These are phyloP conservation scores for Phoma herbarum DNA, from an alignment of 2,329 filamentous ascomycete genomes.

Conservation along the genomic window DNA sequence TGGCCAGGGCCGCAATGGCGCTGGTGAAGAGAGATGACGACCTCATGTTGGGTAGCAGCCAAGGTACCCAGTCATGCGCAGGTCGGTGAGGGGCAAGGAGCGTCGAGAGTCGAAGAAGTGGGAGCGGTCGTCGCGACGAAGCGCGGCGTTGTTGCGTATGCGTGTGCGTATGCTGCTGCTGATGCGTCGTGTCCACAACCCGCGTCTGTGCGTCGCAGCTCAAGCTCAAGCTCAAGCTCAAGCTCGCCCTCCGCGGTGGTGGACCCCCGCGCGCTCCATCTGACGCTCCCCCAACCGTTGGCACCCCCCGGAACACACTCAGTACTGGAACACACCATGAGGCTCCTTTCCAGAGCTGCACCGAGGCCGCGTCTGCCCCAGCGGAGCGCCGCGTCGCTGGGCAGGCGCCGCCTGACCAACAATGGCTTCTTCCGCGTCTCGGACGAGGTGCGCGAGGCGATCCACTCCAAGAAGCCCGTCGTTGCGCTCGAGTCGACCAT, in stretches of 20 bases:
- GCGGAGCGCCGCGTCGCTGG: slow-evolving; percentile 7
- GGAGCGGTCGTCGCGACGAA: slow-evolving; percentile 16
- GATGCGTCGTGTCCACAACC: slow-evolving; percentile 48
- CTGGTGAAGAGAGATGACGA: slow-evolving; percentile 47
- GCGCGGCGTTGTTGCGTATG: slow-evolving; percentile 4
- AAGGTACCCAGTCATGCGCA: slow-evolving; percentile 46
- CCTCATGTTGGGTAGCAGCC: slow-evolving; percentile 52
- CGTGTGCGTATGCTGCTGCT: slow-evolving; percentile 41
- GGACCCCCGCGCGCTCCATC: slow-evolving; percentile 17
- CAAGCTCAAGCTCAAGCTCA: slow-evolving; percentile 28
- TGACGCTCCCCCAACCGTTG: background rate
- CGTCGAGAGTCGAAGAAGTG: slow-evolving; percentile 9
- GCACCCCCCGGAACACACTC: too few relatives aligned
- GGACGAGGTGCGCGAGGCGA: slow-evolving; percentile 81
- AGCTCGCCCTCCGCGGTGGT: slow-evolving; percentile 15
- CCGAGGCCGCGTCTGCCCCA: slow-evolving; percentile 28
- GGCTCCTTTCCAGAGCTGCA: slow-evolving; percentile 30
- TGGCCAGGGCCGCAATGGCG: slow-evolving; percentile 66
- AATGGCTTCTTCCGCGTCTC: slow-evolving; percentile 73
- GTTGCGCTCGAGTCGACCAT: slow-evolving; percentile 96
- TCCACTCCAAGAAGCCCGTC: slow-evolving; percentile 78
- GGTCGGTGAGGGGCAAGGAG: slow-evolving; percentile 19
- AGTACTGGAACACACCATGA: too few relatives aligned
- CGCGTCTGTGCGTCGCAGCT: slow-evolving; percentile 21
- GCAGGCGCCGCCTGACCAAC: slow-evolving; percentile 45